phyloP scores from a whole-genome alignment of 306 rosid species.

The barrel medic (Medicago truncatula) region MtrunA17r5.0-ANR NC_053049.1:21359001-21359500 shows the following conservation, averaged over 20 bases:
- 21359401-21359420: slow-evolving; percentile 74
- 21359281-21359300: slow-evolving; percentile 55
- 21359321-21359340: not conserved
- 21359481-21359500: slow-evolving; percentile 70
- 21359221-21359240: slow-evolving; percentile 64
- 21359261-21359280: slow-evolving; percentile 64
- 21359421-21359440: slow-evolving; percentile 73
- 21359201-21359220: slow-evolving; percentile 66
- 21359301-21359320: not conserved
- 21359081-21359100: slow-evolving; percentile 17
- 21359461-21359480: slow-evolving; percentile 93
- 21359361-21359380: not conserved
- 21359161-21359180: slow-evolving; percentile 41
- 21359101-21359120: not conserved
- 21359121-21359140: slow-evolving; percentile 62
- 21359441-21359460: slow-evolving; percentile 85
- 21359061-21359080: not conserved
- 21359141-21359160: slow-evolving; percentile 53
- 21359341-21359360: slow-evolving; percentile 3
- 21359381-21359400: slow-evolving; percentile 65
- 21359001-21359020: not conserved
- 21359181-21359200: slow-evolving; percentile 46
- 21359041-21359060: not conserved
- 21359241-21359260: slow-evolving; percentile 54
- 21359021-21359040: not conserved